Evolutionary conservation across 2,329 filamentous ascomycete species (phyloP).

Genomic region (Colletotrichum incanum): DNA sequence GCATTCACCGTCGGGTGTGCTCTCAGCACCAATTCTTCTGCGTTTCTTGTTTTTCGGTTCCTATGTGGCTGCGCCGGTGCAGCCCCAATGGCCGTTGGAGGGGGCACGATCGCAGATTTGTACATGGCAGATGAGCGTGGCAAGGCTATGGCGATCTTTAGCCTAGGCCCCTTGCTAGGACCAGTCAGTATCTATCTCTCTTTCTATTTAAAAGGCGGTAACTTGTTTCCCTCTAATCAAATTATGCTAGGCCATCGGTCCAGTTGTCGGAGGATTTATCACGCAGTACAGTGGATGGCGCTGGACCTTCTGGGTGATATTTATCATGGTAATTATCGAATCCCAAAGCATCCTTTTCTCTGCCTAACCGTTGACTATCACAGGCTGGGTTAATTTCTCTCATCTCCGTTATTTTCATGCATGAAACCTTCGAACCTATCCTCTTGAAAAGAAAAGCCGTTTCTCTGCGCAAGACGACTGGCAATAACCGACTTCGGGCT

Average conservation of each 20-base stretch:
- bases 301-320: slow-evolving; percentile 66
- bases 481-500: slow-evolving; percentile 68
- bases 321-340: slow-evolving; percentile 50
- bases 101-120: slow-evolving; percentile 56
- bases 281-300: slow-evolving; percentile 50
- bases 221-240: background rate
- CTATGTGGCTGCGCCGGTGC: slow-evolving; percentile 49
- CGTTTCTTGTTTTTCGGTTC: slow-evolving; percentile 54
- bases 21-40: slow-evolving; percentile 43
- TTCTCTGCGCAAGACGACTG: slow-evolving; percentile 65
- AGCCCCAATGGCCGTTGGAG: slow-evolving; percentile 51
- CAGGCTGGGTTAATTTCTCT: slow-evolving; percentile 54
- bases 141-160: slow-evolving; percentile 55
- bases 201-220: background rate
- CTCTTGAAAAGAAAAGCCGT: slow-evolving; percentile 60
- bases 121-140: slow-evolving; percentile 51
- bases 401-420: slow-evolving; percentile 56
- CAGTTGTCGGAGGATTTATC: slow-evolving; percentile 52
- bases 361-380: slow-evolving; percentile 40
- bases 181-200: slow-evolving; percentile 44
- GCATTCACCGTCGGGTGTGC: slow-evolving; percentile 53
- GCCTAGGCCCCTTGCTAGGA: slow-evolving; percentile 54
- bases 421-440: slow-evolving; percentile 65
- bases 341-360: background rate
- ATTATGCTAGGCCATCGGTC: slow-evolving; percentile 45